Percentiles rank a stretch among this genome's conserved stretches.
Evolutionary conservation across 306 rosid species (phyloP).

Genomic region (Pueraria montana): DNA sequence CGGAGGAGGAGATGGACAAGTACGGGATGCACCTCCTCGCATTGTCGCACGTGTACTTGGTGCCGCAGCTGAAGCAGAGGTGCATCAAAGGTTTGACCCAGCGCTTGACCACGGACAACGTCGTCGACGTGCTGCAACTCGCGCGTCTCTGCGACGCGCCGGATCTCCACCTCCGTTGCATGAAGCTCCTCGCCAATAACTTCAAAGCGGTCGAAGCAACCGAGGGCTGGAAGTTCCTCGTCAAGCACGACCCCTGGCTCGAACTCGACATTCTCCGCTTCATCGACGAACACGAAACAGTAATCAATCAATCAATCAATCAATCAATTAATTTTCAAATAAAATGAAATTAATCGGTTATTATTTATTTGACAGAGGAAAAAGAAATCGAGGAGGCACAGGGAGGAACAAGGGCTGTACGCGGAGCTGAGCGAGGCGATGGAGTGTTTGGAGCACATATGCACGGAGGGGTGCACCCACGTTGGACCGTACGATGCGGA

Average conservation of each 20-base stretch:
- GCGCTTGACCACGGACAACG: slow-evolving; percentile 74
- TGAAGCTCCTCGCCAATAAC: slow-evolving; percentile 67
- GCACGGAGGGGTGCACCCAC: slow-evolving; percentile 82
- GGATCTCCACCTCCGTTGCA: slow-evolving; percentile 83
- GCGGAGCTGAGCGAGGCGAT: slow-evolving; percentile 86
- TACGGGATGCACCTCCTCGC: slow-evolving; percentile 85
- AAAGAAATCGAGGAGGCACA: slow-evolving; percentile 64
- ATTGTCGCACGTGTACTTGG: slow-evolving; percentile 84
- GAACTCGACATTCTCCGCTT: slow-evolving; percentile 83
- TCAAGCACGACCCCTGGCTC: slow-evolving; percentile 80
- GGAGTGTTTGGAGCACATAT: slow-evolving; percentile 96
- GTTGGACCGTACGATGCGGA: slow-evolving; percentile 78
- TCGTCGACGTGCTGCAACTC: slow-evolving; percentile 87
- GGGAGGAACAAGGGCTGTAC: slow-evolving; percentile 69
- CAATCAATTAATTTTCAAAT: not conserved
- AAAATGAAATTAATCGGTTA: not conserved
- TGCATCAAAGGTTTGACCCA: slow-evolving; percentile 68
- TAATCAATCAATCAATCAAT: slow-evolving; percentile 17
- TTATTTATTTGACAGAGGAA: slow-evolving; percentile 65
- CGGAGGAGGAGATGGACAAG: slow-evolving; percentile 73
- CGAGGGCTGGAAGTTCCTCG: slow-evolving; percentile 90
- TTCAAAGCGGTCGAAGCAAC: slow-evolving; percentile 80
- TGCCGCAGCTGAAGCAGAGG: slow-evolving; percentile 80
- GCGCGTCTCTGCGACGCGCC: slow-evolving; percentile 93
- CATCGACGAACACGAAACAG: slow-evolving; percentile 91